phyloP scores from a whole-genome alignment of 345 rosid genomes.

The Salix viminalis region DNA sequence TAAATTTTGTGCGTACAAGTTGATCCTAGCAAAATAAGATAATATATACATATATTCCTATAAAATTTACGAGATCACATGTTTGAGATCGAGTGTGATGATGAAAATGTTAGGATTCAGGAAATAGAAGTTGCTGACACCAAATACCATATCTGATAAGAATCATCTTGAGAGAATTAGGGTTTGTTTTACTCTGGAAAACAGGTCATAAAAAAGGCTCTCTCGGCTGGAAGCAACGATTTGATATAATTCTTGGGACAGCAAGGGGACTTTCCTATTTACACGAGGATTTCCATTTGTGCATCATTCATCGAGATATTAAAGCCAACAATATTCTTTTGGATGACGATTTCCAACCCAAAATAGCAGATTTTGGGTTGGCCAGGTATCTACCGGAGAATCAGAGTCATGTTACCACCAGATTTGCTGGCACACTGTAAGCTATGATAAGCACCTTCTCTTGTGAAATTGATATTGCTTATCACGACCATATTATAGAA shows the following conservation, averaged over 20 bases:
- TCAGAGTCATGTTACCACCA: constrained; percentile 45
- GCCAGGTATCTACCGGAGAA: constrained; percentile 42
- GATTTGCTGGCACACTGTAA: constrained; percentile 48
- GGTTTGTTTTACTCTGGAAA: neutral
- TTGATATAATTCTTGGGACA: constrained; percentile 41
- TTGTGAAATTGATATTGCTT: neutral
- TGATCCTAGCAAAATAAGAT: too few species aligned
- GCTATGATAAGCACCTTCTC: neutral
- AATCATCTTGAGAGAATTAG: too few species aligned
- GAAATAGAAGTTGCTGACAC: too few species aligned
- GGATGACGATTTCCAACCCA: constrained; percentile 39
- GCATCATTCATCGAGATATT: constrained; percentile 54
- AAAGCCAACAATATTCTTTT: constrained; percentile 45
- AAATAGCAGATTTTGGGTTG: constrained; percentile 52
- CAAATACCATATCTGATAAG: too few species aligned
- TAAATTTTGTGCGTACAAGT: neutral
- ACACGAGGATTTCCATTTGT: constrained; percentile 45
- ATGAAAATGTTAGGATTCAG: too few species aligned
- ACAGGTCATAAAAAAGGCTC: constrained; percentile 34
- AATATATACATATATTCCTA: too few species aligned
- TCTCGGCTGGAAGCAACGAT: constrained; percentile 41
- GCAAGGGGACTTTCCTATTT: constrained; percentile 49
- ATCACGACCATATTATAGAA: too few species aligned
- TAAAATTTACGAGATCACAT: too few species aligned
- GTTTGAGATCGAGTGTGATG: too few species aligned